phyloP scores from a whole-genome alignment of 78 protist species.

The Chrysochromulina tobinii region DNA sequence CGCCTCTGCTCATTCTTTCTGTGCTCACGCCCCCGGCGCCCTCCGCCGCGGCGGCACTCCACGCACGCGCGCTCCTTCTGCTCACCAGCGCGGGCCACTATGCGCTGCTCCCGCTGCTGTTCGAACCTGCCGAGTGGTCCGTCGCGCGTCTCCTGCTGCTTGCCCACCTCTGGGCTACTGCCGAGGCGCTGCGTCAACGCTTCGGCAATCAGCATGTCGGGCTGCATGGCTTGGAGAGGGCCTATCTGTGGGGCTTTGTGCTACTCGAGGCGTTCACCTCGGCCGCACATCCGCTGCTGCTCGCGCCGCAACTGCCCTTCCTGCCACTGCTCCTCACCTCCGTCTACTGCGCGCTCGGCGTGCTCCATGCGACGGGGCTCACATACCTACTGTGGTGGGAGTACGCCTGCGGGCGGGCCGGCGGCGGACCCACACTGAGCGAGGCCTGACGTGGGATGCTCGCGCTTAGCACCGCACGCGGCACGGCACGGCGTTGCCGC shows the following conservation, averaged over 20 bases:
- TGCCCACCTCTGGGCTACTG: background rate
- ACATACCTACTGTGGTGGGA: background rate
- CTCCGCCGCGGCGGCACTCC: background rate
- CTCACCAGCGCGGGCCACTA: slow-evolving; percentile 1
- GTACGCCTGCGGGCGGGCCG: background rate
- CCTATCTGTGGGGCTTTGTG: background rate
- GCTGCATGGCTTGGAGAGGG: background rate
- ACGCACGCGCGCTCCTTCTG: background rate
- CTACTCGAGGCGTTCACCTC: background rate
- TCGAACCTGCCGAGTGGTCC: background rate
- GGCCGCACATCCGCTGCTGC: background rate
- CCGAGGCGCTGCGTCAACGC: background rate
- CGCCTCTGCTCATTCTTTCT: slow-evolving; percentile 61
- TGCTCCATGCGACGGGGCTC: background rate
- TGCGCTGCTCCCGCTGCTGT: slow-evolving; percentile 26
- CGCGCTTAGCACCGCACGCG: no score
- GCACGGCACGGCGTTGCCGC: no score
- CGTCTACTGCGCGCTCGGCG: slow-evolving; percentile 37
- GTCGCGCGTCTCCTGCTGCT: background rate
- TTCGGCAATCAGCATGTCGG: background rate
- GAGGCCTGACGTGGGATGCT: no score
- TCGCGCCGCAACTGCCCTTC: slow-evolving; percentile 38
- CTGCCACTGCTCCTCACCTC: slow-evolving; percentile 49
- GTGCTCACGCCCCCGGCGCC: background rate
- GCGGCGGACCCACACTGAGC: no score